These are phyloP conservation scores for Aquanectria penicillioides DNA, from an alignment of 2,329 filamentous ascomycete genomes.

Conservation along the genomic window DNA sequence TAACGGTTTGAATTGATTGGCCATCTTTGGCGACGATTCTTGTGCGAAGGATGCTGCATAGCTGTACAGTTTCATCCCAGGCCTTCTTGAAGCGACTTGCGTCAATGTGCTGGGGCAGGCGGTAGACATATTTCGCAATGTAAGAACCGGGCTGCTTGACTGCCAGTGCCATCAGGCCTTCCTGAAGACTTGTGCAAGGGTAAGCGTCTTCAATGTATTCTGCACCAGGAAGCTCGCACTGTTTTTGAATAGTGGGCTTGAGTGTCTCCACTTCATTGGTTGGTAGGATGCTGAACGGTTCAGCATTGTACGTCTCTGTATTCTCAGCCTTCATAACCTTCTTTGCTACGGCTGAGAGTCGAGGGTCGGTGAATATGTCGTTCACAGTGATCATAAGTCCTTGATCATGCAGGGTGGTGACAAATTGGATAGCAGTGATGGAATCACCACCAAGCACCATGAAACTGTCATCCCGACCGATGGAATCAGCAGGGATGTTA, in stretches of 20 bases:
- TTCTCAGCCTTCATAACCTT: slow-evolving; percentile 28
- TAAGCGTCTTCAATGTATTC: slow-evolving; percentile 14
- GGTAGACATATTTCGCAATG: slow-evolving; percentile 8
- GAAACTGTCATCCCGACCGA: slow-evolving; percentile 54
- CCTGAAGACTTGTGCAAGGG: slow-evolving; percentile 49
- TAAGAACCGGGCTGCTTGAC: slow-evolving; percentile 19
- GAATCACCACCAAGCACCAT: slow-evolving; percentile 61
- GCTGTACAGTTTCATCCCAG: neutral
- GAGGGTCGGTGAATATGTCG: slow-evolving; percentile 51
- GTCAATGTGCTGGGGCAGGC: neutral
- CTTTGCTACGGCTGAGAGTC: neutral
- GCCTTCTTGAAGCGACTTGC: neutral
- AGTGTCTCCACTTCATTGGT: neutral
- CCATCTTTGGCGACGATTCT: neutral
- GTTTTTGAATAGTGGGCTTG: neutral
- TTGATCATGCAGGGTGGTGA: slow-evolving; percentile 51
- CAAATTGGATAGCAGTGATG: slow-evolving; percentile 59
- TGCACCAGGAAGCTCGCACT: neutral
- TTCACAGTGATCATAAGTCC: slow-evolving; percentile 54
- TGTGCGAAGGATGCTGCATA: neutral
- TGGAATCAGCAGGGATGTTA: slow-evolving; percentile 31
- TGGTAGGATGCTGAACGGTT: neutral
- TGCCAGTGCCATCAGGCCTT: slow-evolving; percentile 43
- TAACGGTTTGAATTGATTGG: neutral
- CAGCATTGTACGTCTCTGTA: neutral